Evolutionary conservation across 2,329 filamentous ascomycete species (phyloP).

Genomic region (Cladosporium velox): DNA sequence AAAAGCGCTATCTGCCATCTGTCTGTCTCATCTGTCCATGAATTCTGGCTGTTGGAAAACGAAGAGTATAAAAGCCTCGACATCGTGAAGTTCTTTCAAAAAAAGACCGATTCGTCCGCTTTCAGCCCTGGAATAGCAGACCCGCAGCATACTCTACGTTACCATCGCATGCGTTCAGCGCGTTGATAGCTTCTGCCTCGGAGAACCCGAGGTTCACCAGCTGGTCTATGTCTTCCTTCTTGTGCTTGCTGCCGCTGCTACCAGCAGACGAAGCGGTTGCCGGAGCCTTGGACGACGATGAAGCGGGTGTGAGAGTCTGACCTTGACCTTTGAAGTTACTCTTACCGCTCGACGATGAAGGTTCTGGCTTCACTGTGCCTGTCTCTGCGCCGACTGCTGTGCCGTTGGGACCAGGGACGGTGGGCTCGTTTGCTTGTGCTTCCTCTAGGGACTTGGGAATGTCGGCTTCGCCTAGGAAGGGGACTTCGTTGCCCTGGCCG

Average conservation of each 20-base stretch:
- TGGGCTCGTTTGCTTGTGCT: conserved; percentile 74
- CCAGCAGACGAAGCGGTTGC: conserved; percentile 23
- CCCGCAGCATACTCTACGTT: conserved; percentile 88
- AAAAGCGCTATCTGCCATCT: not conserved
- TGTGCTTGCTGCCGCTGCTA: conserved; percentile 40
- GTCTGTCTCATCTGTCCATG: not conserved
- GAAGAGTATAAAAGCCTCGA: not conserved
- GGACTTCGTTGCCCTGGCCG: conserved; percentile 70
- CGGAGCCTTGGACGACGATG: conserved; percentile 24
- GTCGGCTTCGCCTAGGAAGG: conserved; percentile 88
- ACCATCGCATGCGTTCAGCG: conserved; percentile 78
- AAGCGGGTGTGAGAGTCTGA: conserved; percentile 30
- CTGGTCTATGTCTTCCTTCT: conserved; percentile 70
- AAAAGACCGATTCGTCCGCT: not conserved
- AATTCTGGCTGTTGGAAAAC: not conserved
- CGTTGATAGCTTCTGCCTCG: conserved; percentile 73
- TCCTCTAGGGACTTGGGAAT: conserved; percentile 83
- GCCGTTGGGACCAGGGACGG: conserved; percentile 81
- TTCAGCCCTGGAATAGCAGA: conserved; percentile 60
- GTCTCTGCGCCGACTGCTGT: conserved; percentile 82
- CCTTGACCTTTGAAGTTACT: conserved; percentile 36
- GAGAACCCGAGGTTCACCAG: conserved; percentile 78
- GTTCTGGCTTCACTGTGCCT: conserved; percentile 68
- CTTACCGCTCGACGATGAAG: conserved; percentile 35
- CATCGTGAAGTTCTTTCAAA: not conserved